Evolutionary conservation across 257 asterid genomes (phyloP), one percentile per base, ranked within the genome.

Genomic region (Euphrasia confusa): DNA sequence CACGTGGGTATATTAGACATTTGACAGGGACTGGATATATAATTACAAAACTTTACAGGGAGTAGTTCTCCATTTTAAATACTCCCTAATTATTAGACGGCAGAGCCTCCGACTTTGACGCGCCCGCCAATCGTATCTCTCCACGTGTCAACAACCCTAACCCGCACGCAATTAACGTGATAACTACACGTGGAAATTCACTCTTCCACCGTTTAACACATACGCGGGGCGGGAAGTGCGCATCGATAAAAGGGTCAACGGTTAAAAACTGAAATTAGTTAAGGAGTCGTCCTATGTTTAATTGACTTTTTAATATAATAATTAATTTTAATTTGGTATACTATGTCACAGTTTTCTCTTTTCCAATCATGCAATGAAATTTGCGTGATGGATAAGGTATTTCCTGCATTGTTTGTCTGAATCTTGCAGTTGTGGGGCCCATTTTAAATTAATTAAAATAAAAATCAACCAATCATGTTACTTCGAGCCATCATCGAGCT

Each of bases 401-500:
- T 64, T 64, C 35, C 18, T 70, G 10, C 54, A 7, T 45, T 14
- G 37, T 39, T 50, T 32, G 47, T 18, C 56, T 24, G 49, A n/a
- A 30, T 52, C 52, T 3, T 24, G 60, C 58, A 53, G 52, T 15
- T 10, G 44, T 32, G 65, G 72, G 72, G 10, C 72, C 72, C 28
- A 4, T 5, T 11, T 2, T 5, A 24, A 52, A 52, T 14, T n/a
- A 0, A 1, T 11, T 2, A 5, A 24, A 52, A 52, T 14, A 48
- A 0, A 1, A 9, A 7, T 18, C n/a, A 2, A 17, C 58, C 30
- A 53, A 53, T 53, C 13, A 21, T 8, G 28, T 52, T 18, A 18
- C 33, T 30, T 30, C 33, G 32, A 30, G 33, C 33, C 60, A 15
- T 4, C 14, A 4, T 10, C 54, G 54, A 1, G 12, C 39, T n/a